Base-by-base conservation (phyloP, 2,329 filamentous ascomycete species). In the Lachnellula cervina region DNA sequence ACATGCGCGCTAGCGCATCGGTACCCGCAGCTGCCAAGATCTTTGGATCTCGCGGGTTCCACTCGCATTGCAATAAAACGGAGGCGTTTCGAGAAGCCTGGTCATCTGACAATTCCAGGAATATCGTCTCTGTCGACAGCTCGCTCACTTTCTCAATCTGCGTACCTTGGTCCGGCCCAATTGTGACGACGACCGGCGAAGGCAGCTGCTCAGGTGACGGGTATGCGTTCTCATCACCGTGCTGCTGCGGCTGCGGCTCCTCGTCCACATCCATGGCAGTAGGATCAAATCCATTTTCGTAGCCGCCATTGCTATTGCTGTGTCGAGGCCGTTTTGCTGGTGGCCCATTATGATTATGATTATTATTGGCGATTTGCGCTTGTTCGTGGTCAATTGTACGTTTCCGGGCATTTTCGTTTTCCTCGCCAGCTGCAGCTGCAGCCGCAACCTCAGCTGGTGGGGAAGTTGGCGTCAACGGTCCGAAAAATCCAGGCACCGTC, bases 1-100 rank as follows among this genome's bases (percentile, higher is more conserved):
- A 86, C 73, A 86, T 77, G 62, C 83, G 82, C 76, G 83, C 83
- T 81, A 86, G 81, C 73, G 83, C 81, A 76, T 86, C 83, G 70
- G 82, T 86, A 67, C 83, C 83, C 75, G 81, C 82, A 77, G 82
- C 82, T 72, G 82, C 83, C 77, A 87, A 77, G 73, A 84, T 75
- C 58, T 79, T 81, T 70, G 83, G 80, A 75, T 86, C 79, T 72
- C 71, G 77, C 64, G 83, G 83, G 76, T 81, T 85, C 81, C 82
- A 87, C 77, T 84, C 81, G 78, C 83, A 86, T 72, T 85, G 82
- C 74, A 86, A 77, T 71, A 86, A 73, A 66, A 84, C 78, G 69
- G 21, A 23, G 21, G 83, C 81, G 72, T 76, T 75, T 66, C 78
- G 80, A 62, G 67, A 71, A 61, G 70, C 65, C 60, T 67, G 66